These are phyloP conservation scores for Dioscorea alata DNA, from an alignment of 106 monocot genomes.

Conservation along the genomic window DNA sequence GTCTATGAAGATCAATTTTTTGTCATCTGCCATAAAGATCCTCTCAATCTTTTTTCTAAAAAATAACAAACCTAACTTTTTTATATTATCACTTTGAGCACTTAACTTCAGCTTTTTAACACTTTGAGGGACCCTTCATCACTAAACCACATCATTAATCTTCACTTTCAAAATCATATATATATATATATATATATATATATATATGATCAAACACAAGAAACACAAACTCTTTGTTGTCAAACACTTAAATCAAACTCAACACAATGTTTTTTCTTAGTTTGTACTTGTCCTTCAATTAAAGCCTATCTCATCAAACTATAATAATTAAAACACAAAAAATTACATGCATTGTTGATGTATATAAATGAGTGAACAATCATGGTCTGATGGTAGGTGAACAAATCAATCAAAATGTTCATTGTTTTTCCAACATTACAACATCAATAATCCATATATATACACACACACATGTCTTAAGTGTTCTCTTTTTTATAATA, in stretches of 20 bases:
- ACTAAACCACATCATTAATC: too few species aligned
- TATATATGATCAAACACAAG: neutral
- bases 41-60: too few species aligned
- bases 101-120: too few species aligned
- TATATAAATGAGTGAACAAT: neutral
- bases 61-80: too few species aligned
- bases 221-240: neutral
- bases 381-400: constrained; percentile 2
- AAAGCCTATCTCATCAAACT: neutral
- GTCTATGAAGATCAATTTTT: too few species aligned
- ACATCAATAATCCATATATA: neutral
- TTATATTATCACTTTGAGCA: too few species aligned
- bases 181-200: too few species aligned
- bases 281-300: too few species aligned
- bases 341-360: neutral
- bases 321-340: neutral
- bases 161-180: too few species aligned
- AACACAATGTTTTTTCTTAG: neutral
- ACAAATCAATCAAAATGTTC: constrained; percentile 3
- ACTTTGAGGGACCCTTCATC: too few species aligned
- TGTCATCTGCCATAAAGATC: too few species aligned
- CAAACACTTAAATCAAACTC: neutral
- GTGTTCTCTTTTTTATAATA: neutral
- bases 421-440: neutral
- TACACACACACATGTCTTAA: neutral